Percentiles rank a stretch among this genome's conserved stretches.
These are phyloP conservation scores for Apiotrichum laibachii DNA, from an alignment of 1,284 basidiomycete species.

Conservation along the genomic window DNA sequence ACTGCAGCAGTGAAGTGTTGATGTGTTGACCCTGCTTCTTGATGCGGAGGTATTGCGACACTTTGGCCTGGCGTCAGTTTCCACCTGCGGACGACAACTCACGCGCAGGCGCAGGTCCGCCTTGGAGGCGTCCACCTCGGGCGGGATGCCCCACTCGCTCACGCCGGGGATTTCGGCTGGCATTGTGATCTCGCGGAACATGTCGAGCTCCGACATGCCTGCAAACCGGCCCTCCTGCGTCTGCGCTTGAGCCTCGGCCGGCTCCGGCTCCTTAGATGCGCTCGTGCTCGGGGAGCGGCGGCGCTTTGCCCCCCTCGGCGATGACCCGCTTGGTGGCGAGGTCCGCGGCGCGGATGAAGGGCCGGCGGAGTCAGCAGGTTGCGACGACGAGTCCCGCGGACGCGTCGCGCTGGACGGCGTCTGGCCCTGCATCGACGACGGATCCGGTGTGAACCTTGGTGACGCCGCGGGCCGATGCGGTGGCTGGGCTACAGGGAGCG, in stretches of 20 bases:
- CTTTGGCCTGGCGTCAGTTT: conserved; percentile 61
- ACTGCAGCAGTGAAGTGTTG: conserved; percentile 86
- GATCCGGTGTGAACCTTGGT: background rate
- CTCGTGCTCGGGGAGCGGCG: background rate
- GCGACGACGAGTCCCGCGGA: background rate
- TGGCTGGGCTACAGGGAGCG: too few species aligned
- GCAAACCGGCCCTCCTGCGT: conserved; percentile 3
- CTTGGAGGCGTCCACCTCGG: conserved; percentile 56
- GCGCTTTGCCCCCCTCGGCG: background rate
- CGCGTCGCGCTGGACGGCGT: background rate
- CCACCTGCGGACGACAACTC: conserved; percentile 22
- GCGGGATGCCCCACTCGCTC: conserved; percentile 74
- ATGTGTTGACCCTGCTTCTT: conserved; percentile 78
- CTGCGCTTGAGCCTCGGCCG: background rate
- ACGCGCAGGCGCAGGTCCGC: conserved; percentile 66
- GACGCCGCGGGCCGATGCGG: background rate
- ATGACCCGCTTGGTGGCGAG: background rate
- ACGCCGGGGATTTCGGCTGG: conserved; percentile 55
- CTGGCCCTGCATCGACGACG: background rate
- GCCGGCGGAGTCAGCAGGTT: background rate
- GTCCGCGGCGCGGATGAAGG: background rate
- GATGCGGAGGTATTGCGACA: conserved; percentile 68
- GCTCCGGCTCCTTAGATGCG: background rate
- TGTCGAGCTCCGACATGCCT: conserved; percentile 13
- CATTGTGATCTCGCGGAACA: conserved; percentile 6